phyloP scores from a whole-genome alignment of 2,329 filamentous ascomycete species.

The Cryoendolithus antarcticus region DNA sequence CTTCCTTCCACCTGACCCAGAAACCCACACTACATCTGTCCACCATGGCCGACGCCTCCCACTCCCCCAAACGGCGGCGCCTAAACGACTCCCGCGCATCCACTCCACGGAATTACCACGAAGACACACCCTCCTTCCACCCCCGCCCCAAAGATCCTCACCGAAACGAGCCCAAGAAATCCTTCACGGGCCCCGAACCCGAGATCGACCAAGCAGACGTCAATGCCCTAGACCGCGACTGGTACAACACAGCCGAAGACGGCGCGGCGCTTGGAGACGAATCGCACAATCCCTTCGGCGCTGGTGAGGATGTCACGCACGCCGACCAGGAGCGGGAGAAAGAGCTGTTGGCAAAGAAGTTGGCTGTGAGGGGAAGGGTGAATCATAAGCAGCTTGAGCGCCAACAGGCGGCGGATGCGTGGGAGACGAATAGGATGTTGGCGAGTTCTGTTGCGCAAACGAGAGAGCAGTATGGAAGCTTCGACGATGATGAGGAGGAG shows the following conservation, averaged over 20 bases:
- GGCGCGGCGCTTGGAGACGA: conserved; percentile 83
- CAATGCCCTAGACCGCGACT: conserved; percentile 72
- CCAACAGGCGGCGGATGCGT: conserved; percentile 89
- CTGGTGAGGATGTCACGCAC: conserved; percentile 52
- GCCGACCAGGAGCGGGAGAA: conserved; percentile 66
- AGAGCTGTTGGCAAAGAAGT: conserved; percentile 68
- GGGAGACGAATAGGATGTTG: conserved; percentile 98
- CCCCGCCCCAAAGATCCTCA: conserved; percentile 16
- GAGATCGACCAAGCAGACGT: conserved; percentile 53
- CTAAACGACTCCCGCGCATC: conserved; percentile 33
- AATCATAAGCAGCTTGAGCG: conserved; percentile 69
- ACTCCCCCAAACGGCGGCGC: conserved; percentile 53
- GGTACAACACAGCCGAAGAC: conserved; percentile 81
- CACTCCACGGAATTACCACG: conserved; percentile 2
- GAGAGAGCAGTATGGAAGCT: conserved; percentile 67
- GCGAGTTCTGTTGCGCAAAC: conserved; percentile 91
- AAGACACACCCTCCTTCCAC: conserved; percentile 2
- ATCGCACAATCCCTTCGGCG: conserved; percentile 81
- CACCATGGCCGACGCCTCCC: conserved; percentile 15
- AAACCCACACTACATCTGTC: too few species aligned
- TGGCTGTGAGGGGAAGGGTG: conserved; percentile 26
- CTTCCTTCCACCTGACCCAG: too few species aligned
- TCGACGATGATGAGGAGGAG: conserved; percentile 80
- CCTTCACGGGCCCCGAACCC: conserved; percentile 52
- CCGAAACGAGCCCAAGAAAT: conserved; percentile 36